Conservation (phyloP, 192 early-diverging fungal species). For the Lobulomyces angularis region DNA sequence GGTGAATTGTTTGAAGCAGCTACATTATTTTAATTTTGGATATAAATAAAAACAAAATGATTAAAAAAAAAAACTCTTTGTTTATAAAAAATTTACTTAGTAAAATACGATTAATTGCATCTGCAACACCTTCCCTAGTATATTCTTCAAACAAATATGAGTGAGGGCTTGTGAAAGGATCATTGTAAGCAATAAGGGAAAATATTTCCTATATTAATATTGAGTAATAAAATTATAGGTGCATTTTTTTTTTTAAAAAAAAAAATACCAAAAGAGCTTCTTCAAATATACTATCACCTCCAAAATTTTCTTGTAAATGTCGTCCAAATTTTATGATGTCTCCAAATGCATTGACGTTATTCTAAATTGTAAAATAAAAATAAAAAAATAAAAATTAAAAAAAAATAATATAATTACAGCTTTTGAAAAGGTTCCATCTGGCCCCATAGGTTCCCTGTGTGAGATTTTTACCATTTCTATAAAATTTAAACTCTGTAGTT, state of each 20-base stretch:
- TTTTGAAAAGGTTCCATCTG: conserved; percentile 16
- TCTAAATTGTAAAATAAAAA: conserved; percentile 18
- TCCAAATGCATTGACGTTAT: conserved; percentile 17
- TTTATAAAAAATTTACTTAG: conserved; percentile 13
- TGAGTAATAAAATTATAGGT: not conserved
- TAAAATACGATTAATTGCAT: conserved; percentile 16
- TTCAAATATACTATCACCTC: conserved; percentile 17
- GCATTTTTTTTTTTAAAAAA: too few species aligned
- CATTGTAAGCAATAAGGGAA: conserved; percentile 19
- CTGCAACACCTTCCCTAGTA: conserved; percentile 10
- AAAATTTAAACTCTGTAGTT: conserved; percentile 72
- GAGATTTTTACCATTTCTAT: conserved; percentile 59
- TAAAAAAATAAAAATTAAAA: too few species aligned
- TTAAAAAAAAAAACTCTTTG: too few species aligned
- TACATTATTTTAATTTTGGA: too few species aligned
- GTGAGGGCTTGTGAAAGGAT: conserved; percentile 11
- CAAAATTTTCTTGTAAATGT: conserved; percentile 42
- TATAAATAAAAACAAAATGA: too few species aligned
- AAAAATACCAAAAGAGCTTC: not conserved
- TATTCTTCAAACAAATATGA: conserved; percentile 14
- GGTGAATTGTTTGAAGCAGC: too few species aligned
- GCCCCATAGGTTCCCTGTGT: not conserved
- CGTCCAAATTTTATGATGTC: conserved; percentile 35
- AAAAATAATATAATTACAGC: conserved; percentile 16
- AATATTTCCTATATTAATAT: conserved; percentile 16